Evolutionary conservation across 2,329 filamentous ascomycete species (phyloP).

Genomic region (Thermoascus crustaceus): DNA sequence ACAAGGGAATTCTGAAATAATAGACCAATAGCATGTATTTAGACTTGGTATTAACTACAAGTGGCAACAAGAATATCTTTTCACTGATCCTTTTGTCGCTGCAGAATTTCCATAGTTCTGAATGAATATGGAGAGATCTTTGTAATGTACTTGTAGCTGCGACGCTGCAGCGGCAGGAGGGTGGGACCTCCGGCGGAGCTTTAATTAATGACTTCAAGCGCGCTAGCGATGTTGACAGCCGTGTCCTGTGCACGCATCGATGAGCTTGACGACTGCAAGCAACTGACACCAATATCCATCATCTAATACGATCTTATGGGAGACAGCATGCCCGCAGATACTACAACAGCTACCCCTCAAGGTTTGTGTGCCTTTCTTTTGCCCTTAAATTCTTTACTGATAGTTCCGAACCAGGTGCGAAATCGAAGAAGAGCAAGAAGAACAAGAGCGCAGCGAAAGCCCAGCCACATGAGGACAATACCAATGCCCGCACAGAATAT

Average conservation of each 20-base stretch:
- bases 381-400: slow-evolving; percentile 14
- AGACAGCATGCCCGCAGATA: slow-evolving; percentile 16
- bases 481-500: slow-evolving; percentile 12
- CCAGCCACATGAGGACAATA: slow-evolving; percentile 25
- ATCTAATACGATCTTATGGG: background rate
- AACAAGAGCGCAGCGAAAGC: slow-evolving; percentile 45
- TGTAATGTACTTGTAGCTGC: too few relatives aligned
- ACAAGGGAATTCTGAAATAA: too few relatives aligned
- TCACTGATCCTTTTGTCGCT: too few relatives aligned
- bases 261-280: background rate
- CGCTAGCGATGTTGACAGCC: slow-evolving; percentile 32
- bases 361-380: slow-evolving; percentile 12
- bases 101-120: too few relatives aligned
- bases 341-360: slow-evolving; percentile 14
- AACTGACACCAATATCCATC: slow-evolving; percentile 1
- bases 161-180: too few relatives aligned
- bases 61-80: too few relatives aligned
- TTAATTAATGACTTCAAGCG: slow-evolving; percentile 10
- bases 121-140: too few relatives aligned
- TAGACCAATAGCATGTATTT: too few relatives aligned
- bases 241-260: slow-evolving; percentile 9
- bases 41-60: too few relatives aligned
- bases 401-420: slow-evolving; percentile 31
- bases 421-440: slow-evolving; percentile 52
- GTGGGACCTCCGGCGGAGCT: slow-evolving; percentile 7